phyloP scores from a whole-genome alignment of 129 eudicot genomes.

The Saussurea involucrata region DNA sequence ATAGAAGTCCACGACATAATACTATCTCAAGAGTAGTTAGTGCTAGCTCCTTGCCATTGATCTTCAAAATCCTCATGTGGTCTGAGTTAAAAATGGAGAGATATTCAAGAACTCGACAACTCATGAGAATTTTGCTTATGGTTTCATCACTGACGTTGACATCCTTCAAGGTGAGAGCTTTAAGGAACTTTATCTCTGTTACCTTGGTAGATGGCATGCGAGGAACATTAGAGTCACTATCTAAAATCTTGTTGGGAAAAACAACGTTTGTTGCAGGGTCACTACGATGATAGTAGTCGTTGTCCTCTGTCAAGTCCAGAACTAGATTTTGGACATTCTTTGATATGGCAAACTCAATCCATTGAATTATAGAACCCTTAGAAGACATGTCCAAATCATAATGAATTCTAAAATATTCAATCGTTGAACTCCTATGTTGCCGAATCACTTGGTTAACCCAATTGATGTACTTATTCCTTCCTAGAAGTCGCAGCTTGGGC shows the following conservation, averaged over 20 bases:
- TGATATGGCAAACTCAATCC: conserved; percentile 43
- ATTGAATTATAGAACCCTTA: conserved; percentile 17
- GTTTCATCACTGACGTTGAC: conserved; percentile 43
- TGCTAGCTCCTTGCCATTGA: conserved; percentile 6
- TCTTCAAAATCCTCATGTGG: conserved; percentile 23
- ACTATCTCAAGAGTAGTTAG: conserved; percentile 24
- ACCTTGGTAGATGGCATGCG: neutral
- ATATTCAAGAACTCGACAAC: conserved; percentile 22
- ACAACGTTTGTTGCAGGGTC: conserved; percentile 12
- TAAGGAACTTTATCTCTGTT: conserved; percentile 18
- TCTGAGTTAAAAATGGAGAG: conserved; percentile 22
- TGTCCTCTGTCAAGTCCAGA: conserved; percentile 32
- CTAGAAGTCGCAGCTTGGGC: neutral
- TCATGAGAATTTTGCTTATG: conserved; percentile 16
- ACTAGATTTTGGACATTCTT: conserved; percentile 36
- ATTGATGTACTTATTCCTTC: conserved; percentile 25
- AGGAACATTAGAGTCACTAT: neutral
- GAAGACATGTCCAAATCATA: conserved; percentile 29
- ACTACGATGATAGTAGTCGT: conserved; percentile 10
- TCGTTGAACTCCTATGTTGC: conserved; percentile 3
- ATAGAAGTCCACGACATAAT: conserved; percentile 19
- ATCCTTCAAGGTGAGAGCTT: conserved; percentile 32
- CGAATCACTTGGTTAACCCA: conserved; percentile 40
- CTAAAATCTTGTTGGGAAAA: conserved; percentile 26
- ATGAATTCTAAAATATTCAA: conserved; percentile 26